A percentile compares a stretch with the other conserved stretches of the same genome.
Conservation (phyloP, 2,329 filamentous ascomycete species). For the Ophiostoma fasciatum region DNA sequence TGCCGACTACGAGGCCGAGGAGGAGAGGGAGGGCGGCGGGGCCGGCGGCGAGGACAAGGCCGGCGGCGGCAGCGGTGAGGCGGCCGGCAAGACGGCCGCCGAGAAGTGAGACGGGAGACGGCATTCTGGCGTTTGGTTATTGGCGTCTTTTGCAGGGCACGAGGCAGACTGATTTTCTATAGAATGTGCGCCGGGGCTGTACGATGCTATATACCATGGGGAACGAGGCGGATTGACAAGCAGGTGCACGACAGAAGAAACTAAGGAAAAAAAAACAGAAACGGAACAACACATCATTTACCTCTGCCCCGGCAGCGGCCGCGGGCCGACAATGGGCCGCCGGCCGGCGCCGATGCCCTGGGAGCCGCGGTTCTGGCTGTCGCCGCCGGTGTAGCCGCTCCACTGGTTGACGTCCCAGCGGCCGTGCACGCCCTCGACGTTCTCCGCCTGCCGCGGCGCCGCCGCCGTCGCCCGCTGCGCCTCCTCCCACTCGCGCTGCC, state of each 20-base stretch:
- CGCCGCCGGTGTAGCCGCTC: slow-evolving; percentile 59
- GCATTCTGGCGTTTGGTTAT: not conserved
- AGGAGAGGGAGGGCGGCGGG: not conserved
- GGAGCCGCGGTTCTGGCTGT: slow-evolving; percentile 53
- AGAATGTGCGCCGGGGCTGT: too few relatives aligned
- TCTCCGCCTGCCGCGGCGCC: slow-evolving; percentile 42
- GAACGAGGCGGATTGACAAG: too few relatives aligned
- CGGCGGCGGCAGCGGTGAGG: too few relatives aligned
- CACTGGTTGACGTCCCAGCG: slow-evolving; percentile 67
- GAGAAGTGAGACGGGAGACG: too few relatives aligned
- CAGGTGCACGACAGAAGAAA: not conserved
- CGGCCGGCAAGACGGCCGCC: too few relatives aligned
- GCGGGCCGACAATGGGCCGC: slow-evolving; percentile 66
- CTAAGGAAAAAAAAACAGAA: not conserved
- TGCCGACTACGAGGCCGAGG: not conserved
- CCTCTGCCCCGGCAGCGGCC: slow-evolving; percentile 40
- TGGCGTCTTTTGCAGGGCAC: not conserved
- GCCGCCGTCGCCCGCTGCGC: slow-evolving; percentile 50
- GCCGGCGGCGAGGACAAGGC: too few relatives aligned
- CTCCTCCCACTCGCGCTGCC: slow-evolving; percentile 69
- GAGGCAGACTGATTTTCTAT: too few relatives aligned
- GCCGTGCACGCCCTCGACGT: slow-evolving; percentile 50
- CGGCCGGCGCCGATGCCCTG: slow-evolving; percentile 55
- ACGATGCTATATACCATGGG: too few relatives aligned
- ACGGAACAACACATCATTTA: not conserved